phyloP scores from a whole-genome alignment of 257 asterid genomes.

The Echites panduratus region DNA sequence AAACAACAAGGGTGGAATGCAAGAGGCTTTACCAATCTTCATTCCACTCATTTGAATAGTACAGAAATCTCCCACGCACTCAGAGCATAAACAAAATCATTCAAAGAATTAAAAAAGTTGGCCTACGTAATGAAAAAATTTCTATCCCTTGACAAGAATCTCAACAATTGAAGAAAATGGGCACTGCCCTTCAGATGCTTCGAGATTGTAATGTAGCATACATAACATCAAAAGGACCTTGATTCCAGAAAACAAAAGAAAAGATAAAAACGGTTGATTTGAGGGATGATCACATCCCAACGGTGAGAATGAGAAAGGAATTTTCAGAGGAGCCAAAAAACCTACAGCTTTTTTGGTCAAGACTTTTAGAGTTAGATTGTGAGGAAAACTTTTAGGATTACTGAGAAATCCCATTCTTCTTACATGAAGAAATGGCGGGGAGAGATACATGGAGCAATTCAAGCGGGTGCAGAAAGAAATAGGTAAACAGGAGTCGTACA shows the following conservation, averaged over 20 bases:
- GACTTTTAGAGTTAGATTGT: constrained; percentile 27
- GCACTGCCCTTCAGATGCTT: constrained; percentile 1
- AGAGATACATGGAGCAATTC: constrained; percentile 43
- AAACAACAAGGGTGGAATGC: constrained; percentile 48
- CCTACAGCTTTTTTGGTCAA: constrained; percentile 29
- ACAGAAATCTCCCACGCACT: constrained; percentile 20
- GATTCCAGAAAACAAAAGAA: not conserved
- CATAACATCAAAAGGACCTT: not conserved
- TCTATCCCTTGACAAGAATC: not conserved
- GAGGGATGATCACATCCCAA: constrained; percentile 5
- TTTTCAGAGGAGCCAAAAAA: constrained; percentile 31
- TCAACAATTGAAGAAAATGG: constrained; percentile 10
- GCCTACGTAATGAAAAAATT: not conserved
- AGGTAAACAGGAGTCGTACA: not conserved
- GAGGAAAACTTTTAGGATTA: constrained; percentile 28
- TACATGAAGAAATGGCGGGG: constrained; percentile 76
- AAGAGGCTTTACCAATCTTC: constrained; percentile 44
- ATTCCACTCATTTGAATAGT: constrained; percentile 69
- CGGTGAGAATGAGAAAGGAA: not conserved
- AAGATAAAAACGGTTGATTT: not conserved
- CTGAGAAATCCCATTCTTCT: constrained; percentile 46
- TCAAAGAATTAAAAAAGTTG: not conserved
- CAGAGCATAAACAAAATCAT: constrained; percentile 27
- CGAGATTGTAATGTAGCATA: not conserved
- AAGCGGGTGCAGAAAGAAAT: not conserved